A percentile compares a stretch with the other conserved stretches of the same genome.
Conservation (phyloP, 805 yeast genomes). For the Diddensiella santjacobensis region DNA sequence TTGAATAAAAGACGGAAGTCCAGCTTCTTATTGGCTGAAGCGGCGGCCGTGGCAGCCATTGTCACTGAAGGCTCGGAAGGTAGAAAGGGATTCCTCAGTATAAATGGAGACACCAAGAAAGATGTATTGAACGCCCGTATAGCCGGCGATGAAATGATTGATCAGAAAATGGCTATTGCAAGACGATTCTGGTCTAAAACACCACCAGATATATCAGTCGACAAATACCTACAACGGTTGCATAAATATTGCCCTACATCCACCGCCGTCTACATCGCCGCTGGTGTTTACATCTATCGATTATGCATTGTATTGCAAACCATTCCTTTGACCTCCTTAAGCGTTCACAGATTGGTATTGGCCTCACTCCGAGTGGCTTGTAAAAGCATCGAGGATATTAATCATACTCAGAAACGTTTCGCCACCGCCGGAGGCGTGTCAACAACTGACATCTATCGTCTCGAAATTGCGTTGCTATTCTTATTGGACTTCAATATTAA, state of each 20-base stretch:
- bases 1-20: constrained; percentile 12
- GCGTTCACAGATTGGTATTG: constrained; percentile 43
- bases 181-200: constrained; percentile 33
- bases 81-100: not conserved
- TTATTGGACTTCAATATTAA: constrained; percentile 48
- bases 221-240: constrained; percentile 33
- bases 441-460: constrained; percentile 40
- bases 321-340: constrained; percentile 35
- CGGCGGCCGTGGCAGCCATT: constrained; percentile 22
- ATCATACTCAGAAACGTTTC: constrained; percentile 44
- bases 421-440: constrained; percentile 48
- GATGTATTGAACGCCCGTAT: not conserved
- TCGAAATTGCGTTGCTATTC: constrained; percentile 51
- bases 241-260: constrained; percentile 40
- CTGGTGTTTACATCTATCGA: constrained; percentile 34
- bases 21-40: constrained; percentile 19
- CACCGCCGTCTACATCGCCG: constrained; percentile 37
- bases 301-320: constrained; percentile 30
- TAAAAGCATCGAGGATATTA: constrained; percentile 46
- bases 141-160: constrained; percentile 5
- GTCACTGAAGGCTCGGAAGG: constrained; percentile 9
- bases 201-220: constrained; percentile 31
- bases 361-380: constrained; percentile 45
- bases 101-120: not conserved
- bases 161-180: constrained; percentile 23